Percentiles rank a stretch among this genome's conserved stretches.
phyloP scores from a whole-genome alignment of 768 basidiomycete species.

The Tulasnella sp. region DNA sequence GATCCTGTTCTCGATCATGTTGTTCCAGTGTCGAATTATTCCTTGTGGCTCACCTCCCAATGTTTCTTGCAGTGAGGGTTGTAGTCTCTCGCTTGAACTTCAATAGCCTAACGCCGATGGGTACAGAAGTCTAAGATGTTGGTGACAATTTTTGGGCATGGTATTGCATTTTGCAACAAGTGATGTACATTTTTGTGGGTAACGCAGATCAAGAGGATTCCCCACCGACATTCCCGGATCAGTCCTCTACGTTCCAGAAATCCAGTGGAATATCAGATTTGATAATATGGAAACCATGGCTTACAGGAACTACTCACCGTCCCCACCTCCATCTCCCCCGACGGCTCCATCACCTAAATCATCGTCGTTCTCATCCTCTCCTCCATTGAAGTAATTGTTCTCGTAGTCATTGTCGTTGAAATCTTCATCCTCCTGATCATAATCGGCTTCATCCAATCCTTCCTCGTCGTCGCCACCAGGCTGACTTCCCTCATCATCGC shows the following conservation, averaged over 20 bases:
- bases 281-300: not conserved
- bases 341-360: conserved; percentile 63
- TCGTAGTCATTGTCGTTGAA: conserved; percentile 80
- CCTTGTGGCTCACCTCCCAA: not conserved
- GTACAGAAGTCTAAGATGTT: no score
- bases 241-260: no score
- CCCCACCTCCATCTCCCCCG: conserved; percentile 51
- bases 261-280: not conserved
- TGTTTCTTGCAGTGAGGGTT: not conserved
- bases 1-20: not conserved
- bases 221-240: no score
- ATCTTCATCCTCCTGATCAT: conserved; percentile 55
- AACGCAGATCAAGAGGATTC: no score
- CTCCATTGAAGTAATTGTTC: conserved; percentile 85
- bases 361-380: conserved; percentile 71
- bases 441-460: conserved; percentile 57
- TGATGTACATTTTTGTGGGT: no score
- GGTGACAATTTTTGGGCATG: no score
- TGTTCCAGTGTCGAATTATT: not conserved
- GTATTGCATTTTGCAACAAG: no score
- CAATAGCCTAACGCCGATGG: no score
- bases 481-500: conserved; percentile 26
- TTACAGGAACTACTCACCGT: not conserved
- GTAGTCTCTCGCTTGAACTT: no score
- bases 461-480: conserved; percentile 68